Evolutionary conservation across 2,329 filamentous ascomycete genomes (phyloP).

Genomic region (Fusarium coffeatum): DNA sequence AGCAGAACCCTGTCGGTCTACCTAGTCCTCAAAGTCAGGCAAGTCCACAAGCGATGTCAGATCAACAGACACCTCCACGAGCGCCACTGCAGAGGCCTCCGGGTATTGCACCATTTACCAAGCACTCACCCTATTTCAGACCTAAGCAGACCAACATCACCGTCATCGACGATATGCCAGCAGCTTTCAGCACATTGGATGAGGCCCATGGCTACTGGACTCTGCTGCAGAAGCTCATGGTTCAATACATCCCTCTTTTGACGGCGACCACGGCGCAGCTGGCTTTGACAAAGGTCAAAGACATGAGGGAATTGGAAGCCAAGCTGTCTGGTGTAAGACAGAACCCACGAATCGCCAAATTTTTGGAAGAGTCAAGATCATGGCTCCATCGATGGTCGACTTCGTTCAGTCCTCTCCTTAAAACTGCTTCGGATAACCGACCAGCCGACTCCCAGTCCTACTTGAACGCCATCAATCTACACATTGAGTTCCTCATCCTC

Average conservation of each 20-base stretch:
- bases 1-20: conserved; percentile 38
- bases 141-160: conserved; percentile 49
- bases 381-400: conserved; percentile 56
- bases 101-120: conserved; percentile 53
- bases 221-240: conserved; percentile 53
- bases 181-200: conserved; percentile 48
- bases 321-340: conserved; percentile 50
- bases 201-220: conserved; percentile 55
- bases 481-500: conserved; percentile 57
- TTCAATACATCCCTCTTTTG: conserved; percentile 52
- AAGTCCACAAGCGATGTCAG: conserved; percentile 44
- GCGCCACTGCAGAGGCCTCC: conserved; percentile 44
- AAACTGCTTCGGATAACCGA: conserved; percentile 42
- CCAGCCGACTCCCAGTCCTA: conserved; percentile 44
- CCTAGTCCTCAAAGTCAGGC: conserved; percentile 52
- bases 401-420: conserved; percentile 54
- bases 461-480: conserved; percentile 54
- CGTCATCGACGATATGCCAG: conserved; percentile 50
- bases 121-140: conserved; percentile 53
- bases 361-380: conserved; percentile 52
- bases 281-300: conserved; percentile 43
- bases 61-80: conserved; percentile 35
- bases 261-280: conserved; percentile 49
- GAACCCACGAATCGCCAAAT: conserved; percentile 48
- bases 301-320: conserved; percentile 45